Percentiles rank a stretch among this genome's conserved stretches.
These are phyloP conservation scores for Aspergillus incahuasiensis DNA, from an alignment of 495 filamentous ascomycete species.

Conservation along the genomic window DNA sequence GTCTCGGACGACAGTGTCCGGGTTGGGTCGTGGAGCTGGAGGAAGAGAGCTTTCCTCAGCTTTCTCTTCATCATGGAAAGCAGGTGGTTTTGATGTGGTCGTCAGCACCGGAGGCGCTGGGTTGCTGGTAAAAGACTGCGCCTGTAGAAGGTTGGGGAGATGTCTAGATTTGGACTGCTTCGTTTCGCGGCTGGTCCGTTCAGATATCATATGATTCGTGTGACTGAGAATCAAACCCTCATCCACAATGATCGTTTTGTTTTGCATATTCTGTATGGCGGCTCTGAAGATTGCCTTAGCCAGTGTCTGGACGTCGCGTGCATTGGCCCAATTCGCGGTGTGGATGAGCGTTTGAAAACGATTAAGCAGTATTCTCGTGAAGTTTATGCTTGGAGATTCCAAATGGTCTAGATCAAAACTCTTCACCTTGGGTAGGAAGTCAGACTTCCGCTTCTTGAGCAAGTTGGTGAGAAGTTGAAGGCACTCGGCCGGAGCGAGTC, in stretches of 20 bases:
- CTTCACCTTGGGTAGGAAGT: conserved; percentile 15
- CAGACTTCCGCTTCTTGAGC: conserved; percentile 20
- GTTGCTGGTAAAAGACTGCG: neutral
- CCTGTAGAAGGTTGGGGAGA: neutral
- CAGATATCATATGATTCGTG: conserved; percentile 41
- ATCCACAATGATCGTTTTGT: conserved; percentile 20
- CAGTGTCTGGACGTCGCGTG: conserved; percentile 58
- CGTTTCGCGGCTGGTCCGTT: conserved; percentile 19
- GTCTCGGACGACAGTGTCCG: conserved; percentile 36
- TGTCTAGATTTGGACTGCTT: neutral
- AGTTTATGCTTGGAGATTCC: conserved; percentile 15
- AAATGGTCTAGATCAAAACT: conserved; percentile 37
- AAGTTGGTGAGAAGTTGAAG: conserved; percentile 31
- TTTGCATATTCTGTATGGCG: conserved; percentile 23
- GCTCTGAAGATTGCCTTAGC: conserved; percentile 48
- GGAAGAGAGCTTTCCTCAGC: conserved; percentile 1
- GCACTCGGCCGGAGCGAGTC: conserved; percentile 38
- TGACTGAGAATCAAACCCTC: conserved; percentile 32
- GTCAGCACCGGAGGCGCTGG: neutral
- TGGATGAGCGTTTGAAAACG: conserved; percentile 41
- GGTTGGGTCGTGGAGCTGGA: neutral
- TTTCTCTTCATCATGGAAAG: neutral
- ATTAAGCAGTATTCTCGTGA: conserved; percentile 22
- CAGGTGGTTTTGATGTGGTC: neutral
- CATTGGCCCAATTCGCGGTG: conserved; percentile 62